Evolutionary conservation across 2,329 filamentous ascomycete genomes (phyloP).

Genomic region (Calonectria hongkongensis): DNA sequence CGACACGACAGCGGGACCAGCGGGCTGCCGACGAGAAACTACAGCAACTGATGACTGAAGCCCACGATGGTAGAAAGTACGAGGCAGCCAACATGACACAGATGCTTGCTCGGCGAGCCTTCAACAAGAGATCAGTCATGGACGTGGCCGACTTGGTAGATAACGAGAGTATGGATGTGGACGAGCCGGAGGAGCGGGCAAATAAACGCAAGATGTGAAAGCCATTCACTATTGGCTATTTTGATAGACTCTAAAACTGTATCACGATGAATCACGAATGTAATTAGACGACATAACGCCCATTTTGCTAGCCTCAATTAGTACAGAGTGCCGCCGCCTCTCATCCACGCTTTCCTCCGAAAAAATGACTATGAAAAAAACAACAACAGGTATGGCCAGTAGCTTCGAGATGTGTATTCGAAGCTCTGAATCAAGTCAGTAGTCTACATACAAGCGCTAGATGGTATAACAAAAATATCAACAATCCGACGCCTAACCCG

Average conservation of each 20-base stretch:
- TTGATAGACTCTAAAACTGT: slow-evolving; percentile 43
- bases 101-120: slow-evolving; percentile 50
- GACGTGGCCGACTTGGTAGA: slow-evolving; percentile 65
- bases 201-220: slow-evolving; percentile 72
- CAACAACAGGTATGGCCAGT: slow-evolving; percentile 45
- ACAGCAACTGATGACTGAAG: slow-evolving; percentile 68
- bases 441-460: slow-evolving; percentile 54
- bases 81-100: slow-evolving; percentile 49
- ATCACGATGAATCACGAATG: slow-evolving; percentile 56
- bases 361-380: slow-evolving; percentile 42
- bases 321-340: slow-evolving; percentile 46
- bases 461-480: slow-evolving; percentile 50
- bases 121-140: slow-evolving; percentile 62
- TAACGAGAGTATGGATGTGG: slow-evolving; percentile 74
- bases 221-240: slow-evolving; percentile 7
- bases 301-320: slow-evolving; percentile 47
- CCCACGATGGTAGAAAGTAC: slow-evolving; percentile 64
- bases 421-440: slow-evolving; percentile 46
- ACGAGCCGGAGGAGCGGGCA: slow-evolving; percentile 71
- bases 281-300: slow-evolving; percentile 54
- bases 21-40: slow-evolving; percentile 68
- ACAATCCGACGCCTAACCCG: slow-evolving; percentile 51
- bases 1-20: slow-evolving; percentile 70
- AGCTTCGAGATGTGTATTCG: slow-evolving; percentile 45
- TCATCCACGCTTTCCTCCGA: slow-evolving; percentile 32